Base-by-base conservation (phyloP, 495 filamentous ascomycete species). In the Trichocladium uniseriatum region DNA sequence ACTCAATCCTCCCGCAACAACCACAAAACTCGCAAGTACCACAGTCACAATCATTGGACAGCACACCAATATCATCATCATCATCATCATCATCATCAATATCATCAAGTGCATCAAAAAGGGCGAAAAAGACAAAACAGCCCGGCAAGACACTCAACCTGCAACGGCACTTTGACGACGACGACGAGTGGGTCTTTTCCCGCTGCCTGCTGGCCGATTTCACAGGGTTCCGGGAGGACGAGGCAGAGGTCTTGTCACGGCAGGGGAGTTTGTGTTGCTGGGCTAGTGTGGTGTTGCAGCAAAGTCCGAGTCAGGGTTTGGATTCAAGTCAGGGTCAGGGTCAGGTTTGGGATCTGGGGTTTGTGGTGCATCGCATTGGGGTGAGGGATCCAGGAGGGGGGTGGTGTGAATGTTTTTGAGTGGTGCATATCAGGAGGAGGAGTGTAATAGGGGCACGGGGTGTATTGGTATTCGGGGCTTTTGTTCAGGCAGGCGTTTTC, bases 151-250 rank as follows among this genome's bases (percentile, higher is more conserved):
- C 34, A 6, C 8, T 10, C 20, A 28, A 28, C 9, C 29, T 32
- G 35, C 43, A 39, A 9, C 44, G 39, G 3, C 59, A 64, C 48
- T 56, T 56, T 34, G 61, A 64, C 49, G 61, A 64, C 50, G 43
- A 44, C 20, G 42, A 54, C 45, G 59, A 62, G 13, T 64, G 59
- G 61, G 61, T 62, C 22, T 57, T 48, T 35, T 55, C 61, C 10
- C 59, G 61, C 29, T 64, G 59, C 40, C 16, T 62, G 6, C 45
- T 60, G 42, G 37, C 56, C 13, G 61, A 62, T 32, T 64, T 64
- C 40, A 57, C 61, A 9, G 56, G 38, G 21, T 24, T 64, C n/a
- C 38, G 48, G 37, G 54, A 53, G 27, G 54, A 54, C 27, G 48
- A 60, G 20, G 61, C 61, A 15, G 39, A 47, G 24, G 20, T 4